A percentile compares a stretch with the other conserved stretches of the same genome.
These are phyloP conservation scores for Arthromyces matolae DNA, from an alignment of 768 basidiomycete species.

Conservation along the genomic window DNA sequence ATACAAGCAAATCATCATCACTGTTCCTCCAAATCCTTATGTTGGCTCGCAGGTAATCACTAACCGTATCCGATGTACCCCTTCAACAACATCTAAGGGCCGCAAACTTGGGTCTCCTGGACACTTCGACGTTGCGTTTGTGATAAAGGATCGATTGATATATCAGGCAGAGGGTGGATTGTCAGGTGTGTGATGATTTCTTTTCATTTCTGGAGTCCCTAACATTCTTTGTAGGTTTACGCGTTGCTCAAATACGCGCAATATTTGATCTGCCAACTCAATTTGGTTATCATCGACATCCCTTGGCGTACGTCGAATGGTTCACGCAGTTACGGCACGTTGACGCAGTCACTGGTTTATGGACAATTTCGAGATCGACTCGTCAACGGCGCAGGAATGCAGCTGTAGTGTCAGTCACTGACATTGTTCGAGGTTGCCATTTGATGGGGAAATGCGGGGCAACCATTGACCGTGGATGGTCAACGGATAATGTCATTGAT, in stretches of 20 bases:
- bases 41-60: neutral
- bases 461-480: constrained; percentile 12
- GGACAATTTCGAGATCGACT: constrained; percentile 17
- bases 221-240: neutral
- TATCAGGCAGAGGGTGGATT: neutral
- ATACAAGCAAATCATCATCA: neutral
- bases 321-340: neutral
- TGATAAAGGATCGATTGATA: neutral
- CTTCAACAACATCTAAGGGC: neutral
- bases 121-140: constrained; percentile 1
- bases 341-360: constrained; percentile 14
- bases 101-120: neutral
- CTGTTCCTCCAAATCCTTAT: neutral
- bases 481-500: constrained; percentile 18
- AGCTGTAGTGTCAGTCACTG: constrained; percentile 15
- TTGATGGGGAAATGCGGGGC: constrained; percentile 14
- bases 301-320: constrained; percentile 6
- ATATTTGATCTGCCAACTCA: constrained; percentile 6
- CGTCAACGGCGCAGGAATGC: constrained; percentile 14
- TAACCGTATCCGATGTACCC: constrained; percentile 2
- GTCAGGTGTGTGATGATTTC: neutral
- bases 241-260: constrained; percentile 3
- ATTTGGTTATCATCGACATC: constrained; percentile 1
- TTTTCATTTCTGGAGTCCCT: neutral
- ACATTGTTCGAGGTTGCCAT: constrained; percentile 16